A percentile compares a stretch with the other conserved stretches of the same genome.
These are phyloP conservation scores for Rhodofomes roseus DNA, from an alignment of 1,284 basidiomycete genomes.

Conservation along the genomic window DNA sequence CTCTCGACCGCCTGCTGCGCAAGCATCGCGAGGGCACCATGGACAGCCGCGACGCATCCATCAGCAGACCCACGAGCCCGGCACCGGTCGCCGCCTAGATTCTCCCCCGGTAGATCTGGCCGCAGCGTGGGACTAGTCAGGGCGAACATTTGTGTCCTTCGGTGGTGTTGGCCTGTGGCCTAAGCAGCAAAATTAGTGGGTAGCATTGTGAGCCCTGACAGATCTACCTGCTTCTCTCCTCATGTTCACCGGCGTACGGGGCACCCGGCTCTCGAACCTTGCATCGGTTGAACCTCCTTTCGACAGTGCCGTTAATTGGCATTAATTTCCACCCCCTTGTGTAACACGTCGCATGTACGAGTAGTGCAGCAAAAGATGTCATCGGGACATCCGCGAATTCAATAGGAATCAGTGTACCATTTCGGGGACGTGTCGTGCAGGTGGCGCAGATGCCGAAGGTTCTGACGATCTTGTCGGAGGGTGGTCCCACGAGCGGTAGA, in stretches of 20 bases:
- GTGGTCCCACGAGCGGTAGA: background rate
- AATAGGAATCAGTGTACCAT: background rate
- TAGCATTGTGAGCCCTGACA: background rate
- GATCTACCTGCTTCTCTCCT: background rate
- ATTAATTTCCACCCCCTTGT: background rate
- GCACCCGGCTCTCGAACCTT: background rate
- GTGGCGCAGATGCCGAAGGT: background rate
- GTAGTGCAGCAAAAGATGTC: slow-evolving; percentile 1
- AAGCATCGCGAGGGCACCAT: slow-evolving; percentile 53
- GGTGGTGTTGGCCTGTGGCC: background rate
- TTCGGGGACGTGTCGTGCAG: too few species aligned
- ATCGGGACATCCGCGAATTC: background rate
- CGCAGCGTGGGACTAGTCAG: background rate
- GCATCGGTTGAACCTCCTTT: background rate
- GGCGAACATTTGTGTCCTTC: background rate
- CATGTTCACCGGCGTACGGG: background rate
- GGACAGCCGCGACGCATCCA: slow-evolving; percentile 15
- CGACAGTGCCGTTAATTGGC: background rate
- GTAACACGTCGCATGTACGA: background rate
- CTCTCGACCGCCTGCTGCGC: slow-evolving; percentile 77
- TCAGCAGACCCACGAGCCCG: slow-evolving; percentile 17
- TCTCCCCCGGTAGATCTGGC: background rate
- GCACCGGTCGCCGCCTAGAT: slow-evolving; percentile 7
- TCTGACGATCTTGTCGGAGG: too few species aligned
- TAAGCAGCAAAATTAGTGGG: background rate